phyloP scores from a whole-genome alignment of 163 green algal genomes.

The Chlamydomonas reinhardtii region DNA sequence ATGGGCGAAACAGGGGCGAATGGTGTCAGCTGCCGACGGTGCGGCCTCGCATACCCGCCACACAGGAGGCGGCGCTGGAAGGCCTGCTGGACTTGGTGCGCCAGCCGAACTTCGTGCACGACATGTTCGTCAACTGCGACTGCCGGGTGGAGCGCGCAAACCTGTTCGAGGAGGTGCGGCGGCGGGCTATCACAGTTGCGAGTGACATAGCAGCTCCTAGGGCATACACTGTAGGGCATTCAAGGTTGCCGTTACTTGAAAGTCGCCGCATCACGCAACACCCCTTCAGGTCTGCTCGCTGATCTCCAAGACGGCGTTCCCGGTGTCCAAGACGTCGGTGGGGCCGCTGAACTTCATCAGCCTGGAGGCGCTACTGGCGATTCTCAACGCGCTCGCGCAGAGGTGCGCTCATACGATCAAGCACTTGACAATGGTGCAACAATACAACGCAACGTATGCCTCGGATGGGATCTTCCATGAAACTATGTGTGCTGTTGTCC shows the following conservation, averaged over 20 bases:
- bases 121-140: constrained; percentile 89
- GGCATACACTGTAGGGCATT: background rate
- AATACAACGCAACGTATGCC: too few relatives aligned
- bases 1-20: too few relatives aligned
- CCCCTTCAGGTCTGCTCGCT: constrained; percentile 71
- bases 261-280: background rate
- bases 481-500: too few relatives aligned
- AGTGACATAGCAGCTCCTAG: background rate
- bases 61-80: constrained; percentile 93
- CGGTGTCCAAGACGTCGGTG: constrained; percentile 76
- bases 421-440: too few relatives aligned
- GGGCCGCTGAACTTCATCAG: constrained; percentile 85
- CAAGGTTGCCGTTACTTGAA: background rate
- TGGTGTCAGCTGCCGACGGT: too few relatives aligned
- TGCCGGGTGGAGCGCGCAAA: constrained; percentile 89
- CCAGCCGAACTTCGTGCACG: constrained; percentile 86
- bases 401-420: too few relatives aligned
- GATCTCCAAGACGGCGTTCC: constrained; percentile 90
- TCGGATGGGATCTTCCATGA: too few relatives aligned
- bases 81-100: constrained; percentile 93
- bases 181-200: too few relatives aligned
- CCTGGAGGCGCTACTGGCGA: constrained; percentile 90
- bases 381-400: constrained; percentile 78
- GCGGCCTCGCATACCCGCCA: too few relatives aligned
- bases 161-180: constrained; percentile 83